phyloP scores from a whole-genome alignment of 1,139 yeast genomes.

The Hyphopichia fennica region DNA sequence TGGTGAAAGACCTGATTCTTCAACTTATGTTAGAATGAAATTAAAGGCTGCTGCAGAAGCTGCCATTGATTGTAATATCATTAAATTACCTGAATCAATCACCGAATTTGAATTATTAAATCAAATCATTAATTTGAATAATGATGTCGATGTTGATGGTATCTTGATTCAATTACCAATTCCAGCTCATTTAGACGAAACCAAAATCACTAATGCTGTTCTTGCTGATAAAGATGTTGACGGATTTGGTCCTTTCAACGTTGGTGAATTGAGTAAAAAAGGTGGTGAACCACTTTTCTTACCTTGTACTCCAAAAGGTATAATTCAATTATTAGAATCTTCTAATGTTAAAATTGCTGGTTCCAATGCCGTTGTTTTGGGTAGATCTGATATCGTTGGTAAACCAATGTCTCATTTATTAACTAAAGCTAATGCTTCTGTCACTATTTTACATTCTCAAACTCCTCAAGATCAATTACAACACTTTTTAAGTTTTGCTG shows the following conservation, averaged over 20 bases:
- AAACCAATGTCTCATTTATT: slow-evolving; percentile 85
- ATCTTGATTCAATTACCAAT: slow-evolving; percentile 88
- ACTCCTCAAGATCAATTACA: slow-evolving; percentile 60
- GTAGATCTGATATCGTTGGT: slow-evolving; percentile 96
- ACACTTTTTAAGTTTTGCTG: slow-evolving; percentile 67
- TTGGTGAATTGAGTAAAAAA: slow-evolving; percentile 88
- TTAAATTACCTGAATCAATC: slow-evolving; percentile 63
- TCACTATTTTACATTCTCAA: slow-evolving; percentile 79
- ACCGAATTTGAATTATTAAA: slow-evolving; percentile 60
- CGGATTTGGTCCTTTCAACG: slow-evolving; percentile 88
- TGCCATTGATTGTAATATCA: slow-evolving; percentile 67
- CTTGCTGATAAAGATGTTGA: slow-evolving; percentile 86
- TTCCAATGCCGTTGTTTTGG: slow-evolving; percentile 87
- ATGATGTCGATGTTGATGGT: slow-evolving; percentile 75
- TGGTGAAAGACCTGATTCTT: slow-evolving; percentile 85
- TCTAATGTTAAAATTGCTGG: slow-evolving; percentile 69
- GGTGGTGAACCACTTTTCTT: slow-evolving; percentile 83
- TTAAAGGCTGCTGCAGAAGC: slow-evolving; percentile 89
- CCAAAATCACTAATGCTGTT: slow-evolving; percentile 75
- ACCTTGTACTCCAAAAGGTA: slow-evolving; percentile 98
- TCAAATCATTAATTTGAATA: slow-evolving; percentile 63
- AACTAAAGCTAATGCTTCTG: slow-evolving; percentile 79
- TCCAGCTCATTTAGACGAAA: slow-evolving; percentile 80
- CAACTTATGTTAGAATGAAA: slow-evolving; percentile 95
- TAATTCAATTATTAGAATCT: slow-evolving; percentile 70